These are phyloP conservation scores for Wickerhamiella azyma DNA, from an alignment of 805 yeast genomes.

Conservation along the genomic window DNA sequence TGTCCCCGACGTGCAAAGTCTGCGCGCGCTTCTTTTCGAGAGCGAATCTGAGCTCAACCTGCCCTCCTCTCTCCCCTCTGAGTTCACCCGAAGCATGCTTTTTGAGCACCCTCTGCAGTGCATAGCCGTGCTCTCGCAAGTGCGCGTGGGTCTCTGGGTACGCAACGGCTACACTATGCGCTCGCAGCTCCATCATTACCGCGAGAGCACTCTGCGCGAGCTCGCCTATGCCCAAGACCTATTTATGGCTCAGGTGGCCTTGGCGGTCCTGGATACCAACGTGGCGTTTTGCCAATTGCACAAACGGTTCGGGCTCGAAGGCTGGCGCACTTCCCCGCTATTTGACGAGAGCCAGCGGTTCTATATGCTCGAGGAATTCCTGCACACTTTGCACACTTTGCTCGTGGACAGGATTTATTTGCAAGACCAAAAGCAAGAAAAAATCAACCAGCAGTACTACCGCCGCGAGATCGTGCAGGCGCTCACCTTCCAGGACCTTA, in stretches of 20 bases:
- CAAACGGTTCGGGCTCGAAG: slow-evolving; percentile 52
- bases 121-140: slow-evolving; percentile 65
- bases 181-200: slow-evolving; percentile 66
- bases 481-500: slow-evolving; percentile 60
- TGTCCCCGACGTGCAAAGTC: slow-evolving; percentile 15
- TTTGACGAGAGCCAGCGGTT: slow-evolving; percentile 31
- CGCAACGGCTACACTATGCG: slow-evolving; percentile 77
- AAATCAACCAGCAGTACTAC: slow-evolving; percentile 38
- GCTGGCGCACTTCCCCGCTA: slow-evolving; percentile 39
- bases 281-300: slow-evolving; percentile 43
- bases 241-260: slow-evolving; percentile 48
- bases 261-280: slow-evolving; percentile 44
- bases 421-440: slow-evolving; percentile 34
- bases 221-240: slow-evolving; percentile 71
- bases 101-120: slow-evolving; percentile 71
- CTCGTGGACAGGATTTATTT: slow-evolving; percentile 55
- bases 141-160: slow-evolving; percentile 85
- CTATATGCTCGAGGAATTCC: slow-evolving; percentile 66
- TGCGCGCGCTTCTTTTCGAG: slow-evolving; percentile 13
- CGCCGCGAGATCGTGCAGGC: slow-evolving; percentile 66
- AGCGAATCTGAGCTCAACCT: too few species aligned
- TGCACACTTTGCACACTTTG: slow-evolving; percentile 51
- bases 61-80: too few species aligned
- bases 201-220: slow-evolving; percentile 66
- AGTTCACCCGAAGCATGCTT: slow-evolving; percentile 23